A percentile compares a stretch with the other conserved stretches of the same genome.
phyloP scores from a whole-genome alignment of 2,329 filamentous ascomycete species.

The Hypoxylon sp. region DNA sequence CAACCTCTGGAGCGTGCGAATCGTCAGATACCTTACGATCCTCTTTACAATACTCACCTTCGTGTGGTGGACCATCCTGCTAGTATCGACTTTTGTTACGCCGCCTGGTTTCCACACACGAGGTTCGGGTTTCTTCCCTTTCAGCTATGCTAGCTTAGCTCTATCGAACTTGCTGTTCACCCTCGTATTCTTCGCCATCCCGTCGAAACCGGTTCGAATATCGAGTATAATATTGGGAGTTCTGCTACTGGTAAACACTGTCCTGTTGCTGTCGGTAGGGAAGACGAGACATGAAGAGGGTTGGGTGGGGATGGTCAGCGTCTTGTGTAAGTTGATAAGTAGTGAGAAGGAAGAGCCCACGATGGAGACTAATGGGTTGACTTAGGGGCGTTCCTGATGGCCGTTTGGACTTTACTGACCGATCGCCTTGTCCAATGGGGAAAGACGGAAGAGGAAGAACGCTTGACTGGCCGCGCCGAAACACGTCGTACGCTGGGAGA shows the following conservation, averaged over 20 bases:
- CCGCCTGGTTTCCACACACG: constrained; percentile 85
- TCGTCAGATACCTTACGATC: constrained; percentile 79
- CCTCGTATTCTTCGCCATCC: constrained; percentile 86
- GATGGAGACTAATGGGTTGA: constrained; percentile 23
- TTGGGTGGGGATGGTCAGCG: constrained; percentile 88
- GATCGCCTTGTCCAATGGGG: constrained; percentile 90
- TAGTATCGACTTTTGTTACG: constrained; percentile 91
- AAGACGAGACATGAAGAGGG: constrained; percentile 83
- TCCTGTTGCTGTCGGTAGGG: constrained; percentile 79
- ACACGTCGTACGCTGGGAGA: constrained; percentile 82
- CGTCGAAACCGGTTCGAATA: constrained; percentile 80
- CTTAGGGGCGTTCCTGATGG: constrained; percentile 76
- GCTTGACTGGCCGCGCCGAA: constrained; percentile 88
- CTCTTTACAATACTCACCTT: constrained; percentile 79
- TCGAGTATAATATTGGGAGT: constrained; percentile 73
- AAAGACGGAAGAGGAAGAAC: constrained; percentile 90
- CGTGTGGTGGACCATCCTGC: constrained; percentile 89
- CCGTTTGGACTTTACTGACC: constrained; percentile 78
- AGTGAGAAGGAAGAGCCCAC: neutral
- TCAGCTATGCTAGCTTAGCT: constrained; percentile 82
- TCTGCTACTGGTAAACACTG: constrained; percentile 76
- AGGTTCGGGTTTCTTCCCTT: constrained; percentile 92
- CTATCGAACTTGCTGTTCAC: constrained; percentile 78
- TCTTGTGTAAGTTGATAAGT: constrained; percentile 64
- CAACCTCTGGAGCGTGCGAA: constrained; percentile 90